These are phyloP conservation scores for Geranium brycei DNA, from an alignment of 345 rosid genomes.

Conservation along the genomic window DNA sequence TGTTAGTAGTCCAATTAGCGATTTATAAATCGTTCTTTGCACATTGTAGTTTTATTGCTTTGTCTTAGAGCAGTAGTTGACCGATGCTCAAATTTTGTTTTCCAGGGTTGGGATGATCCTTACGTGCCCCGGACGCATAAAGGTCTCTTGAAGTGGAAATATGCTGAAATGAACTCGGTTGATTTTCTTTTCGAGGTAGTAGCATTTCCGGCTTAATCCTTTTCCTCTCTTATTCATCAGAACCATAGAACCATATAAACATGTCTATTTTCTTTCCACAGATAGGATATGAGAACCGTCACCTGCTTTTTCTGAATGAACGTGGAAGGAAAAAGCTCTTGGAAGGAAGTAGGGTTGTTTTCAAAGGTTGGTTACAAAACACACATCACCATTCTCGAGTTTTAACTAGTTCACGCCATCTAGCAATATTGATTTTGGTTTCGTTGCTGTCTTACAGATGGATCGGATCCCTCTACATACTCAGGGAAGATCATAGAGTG, in stretches of 20 bases:
- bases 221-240: not conserved
- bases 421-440: not conserved
- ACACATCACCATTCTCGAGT: too few species aligned
- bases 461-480: conserved; percentile 45
- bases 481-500: conserved; percentile 92
- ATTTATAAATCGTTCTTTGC: too few species aligned
- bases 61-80: not conserved
- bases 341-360: conserved; percentile 67
- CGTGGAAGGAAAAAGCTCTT: conserved; percentile 69
- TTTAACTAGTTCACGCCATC: too few species aligned
- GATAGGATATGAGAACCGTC: conserved; percentile 49
- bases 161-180: conserved; percentile 84
- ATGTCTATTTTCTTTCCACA: conserved; percentile 9
- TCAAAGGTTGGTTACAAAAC: conserved; percentile 40
- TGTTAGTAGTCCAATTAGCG: too few species aligned
- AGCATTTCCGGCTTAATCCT: not conserved
- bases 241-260: not conserved
- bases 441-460: conserved; percentile 37
- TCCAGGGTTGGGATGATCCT: conserved; percentile 98
- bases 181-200: conserved; percentile 84
- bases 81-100: conserved; percentile 1
- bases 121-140: conserved; percentile 90
- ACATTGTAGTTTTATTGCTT: not conserved
- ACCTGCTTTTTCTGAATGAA: conserved; percentile 47
- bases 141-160: conserved; percentile 98